Percentiles rank a stretch among this genome's conserved stretches.
phyloP scores from a whole-genome alignment of 2,329 filamentous ascomycete species.

The Canariomyces notabilis region DNA sequence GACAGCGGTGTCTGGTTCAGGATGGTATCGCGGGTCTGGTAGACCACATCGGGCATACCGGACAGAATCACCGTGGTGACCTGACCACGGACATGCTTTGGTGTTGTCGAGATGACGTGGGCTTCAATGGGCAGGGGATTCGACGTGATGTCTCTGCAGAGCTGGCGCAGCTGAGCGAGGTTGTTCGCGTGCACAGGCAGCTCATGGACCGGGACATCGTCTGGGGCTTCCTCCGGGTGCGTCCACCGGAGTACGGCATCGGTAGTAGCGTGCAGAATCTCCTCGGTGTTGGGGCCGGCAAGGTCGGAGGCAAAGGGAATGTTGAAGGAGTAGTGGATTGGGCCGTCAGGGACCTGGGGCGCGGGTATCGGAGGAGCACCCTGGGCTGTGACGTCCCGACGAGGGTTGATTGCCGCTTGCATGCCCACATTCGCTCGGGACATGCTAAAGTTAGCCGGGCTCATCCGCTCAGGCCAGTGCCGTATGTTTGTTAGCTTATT shows the following conservation, averaged over 20 bases:
- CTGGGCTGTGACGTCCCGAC: slow-evolving; percentile 51
- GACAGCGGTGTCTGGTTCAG: slow-evolving; percentile 89
- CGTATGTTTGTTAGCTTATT: slow-evolving; percentile 69
- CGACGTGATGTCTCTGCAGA: slow-evolving; percentile 79
- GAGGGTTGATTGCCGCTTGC: slow-evolving; percentile 48
- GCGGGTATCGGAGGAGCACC: slow-evolving; percentile 56
- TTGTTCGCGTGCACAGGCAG: slow-evolving; percentile 90
- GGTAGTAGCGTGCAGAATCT: slow-evolving; percentile 87
- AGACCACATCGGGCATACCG: slow-evolving; percentile 79
- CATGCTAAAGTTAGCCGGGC: slow-evolving; percentile 59
- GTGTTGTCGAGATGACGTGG: slow-evolving; percentile 74
- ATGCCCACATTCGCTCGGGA: slow-evolving; percentile 52
- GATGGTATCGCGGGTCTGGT: slow-evolving; percentile 84
- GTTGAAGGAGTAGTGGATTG: slow-evolving; percentile 93
- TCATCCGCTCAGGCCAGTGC: slow-evolving; percentile 68
- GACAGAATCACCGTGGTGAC: slow-evolving; percentile 89
- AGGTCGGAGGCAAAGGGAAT: slow-evolving; percentile 93
- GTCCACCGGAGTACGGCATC: slow-evolving; percentile 90
- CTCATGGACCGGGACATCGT: slow-evolving; percentile 79
- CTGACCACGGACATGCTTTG: slow-evolving; percentile 62
- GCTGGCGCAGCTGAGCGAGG: slow-evolving; percentile 68
- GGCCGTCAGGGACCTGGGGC: slow-evolving; percentile 66
- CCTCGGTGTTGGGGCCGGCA: slow-evolving; percentile 85
- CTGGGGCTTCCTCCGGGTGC: slow-evolving; percentile 79
- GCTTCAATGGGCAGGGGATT: slow-evolving; percentile 70